A percentile compares a stretch with the other conserved stretches of the same genome.
phyloP scores from a whole-genome alignment of 2,329 filamentous ascomycete species.

The Nigrograna mackinnonii region DNA sequence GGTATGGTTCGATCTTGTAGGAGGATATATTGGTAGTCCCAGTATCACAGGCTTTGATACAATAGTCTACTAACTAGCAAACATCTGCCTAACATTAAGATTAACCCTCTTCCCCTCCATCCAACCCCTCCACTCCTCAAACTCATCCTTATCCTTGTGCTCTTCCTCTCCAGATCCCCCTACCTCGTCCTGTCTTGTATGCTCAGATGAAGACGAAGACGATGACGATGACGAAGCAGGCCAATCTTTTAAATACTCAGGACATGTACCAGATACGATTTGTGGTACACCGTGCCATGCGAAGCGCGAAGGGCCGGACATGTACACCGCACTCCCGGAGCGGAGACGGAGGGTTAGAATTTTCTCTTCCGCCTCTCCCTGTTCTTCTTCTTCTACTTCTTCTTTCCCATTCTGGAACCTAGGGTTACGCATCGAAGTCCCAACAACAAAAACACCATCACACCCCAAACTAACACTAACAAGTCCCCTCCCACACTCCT shows the following conservation, averaged over 20 bases:
- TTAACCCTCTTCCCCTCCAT: constrained; percentile 88
- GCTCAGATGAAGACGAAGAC: no score
- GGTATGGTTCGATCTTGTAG: no score
- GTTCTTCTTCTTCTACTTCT: constrained; percentile 10
- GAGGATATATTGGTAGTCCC: no score
- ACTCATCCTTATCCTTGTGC: constrained; percentile 36
- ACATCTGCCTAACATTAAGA: constrained; percentile 90
- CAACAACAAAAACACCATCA: constrained; percentile 85
- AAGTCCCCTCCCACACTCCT: constrained; percentile 76
- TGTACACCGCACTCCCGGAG: constrained; percentile 89
- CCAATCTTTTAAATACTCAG: constrained; percentile 74
- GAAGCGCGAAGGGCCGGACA: constrained; percentile 79
- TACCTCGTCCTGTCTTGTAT: no score
- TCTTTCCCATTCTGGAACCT: constrained; percentile 51
- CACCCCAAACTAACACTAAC: constrained; percentile 89
- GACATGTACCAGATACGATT: constrained; percentile 79
- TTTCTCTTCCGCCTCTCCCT: constrained; percentile 18
- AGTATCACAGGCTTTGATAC: no score
- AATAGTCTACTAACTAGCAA: no score
- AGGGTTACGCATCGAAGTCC: no score
- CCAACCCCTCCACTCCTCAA: constrained; percentile 79
- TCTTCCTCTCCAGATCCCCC: constrained; percentile 44
- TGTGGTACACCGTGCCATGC: constrained; percentile 97
- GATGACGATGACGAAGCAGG: no score
- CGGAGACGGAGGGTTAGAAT: constrained; percentile 52